Evolutionary conservation across 169 alveolate species (phyloP), one percentile per base, ranked within the genome.

Genomic region (Cryptosporidium meleagridis): DNA sequence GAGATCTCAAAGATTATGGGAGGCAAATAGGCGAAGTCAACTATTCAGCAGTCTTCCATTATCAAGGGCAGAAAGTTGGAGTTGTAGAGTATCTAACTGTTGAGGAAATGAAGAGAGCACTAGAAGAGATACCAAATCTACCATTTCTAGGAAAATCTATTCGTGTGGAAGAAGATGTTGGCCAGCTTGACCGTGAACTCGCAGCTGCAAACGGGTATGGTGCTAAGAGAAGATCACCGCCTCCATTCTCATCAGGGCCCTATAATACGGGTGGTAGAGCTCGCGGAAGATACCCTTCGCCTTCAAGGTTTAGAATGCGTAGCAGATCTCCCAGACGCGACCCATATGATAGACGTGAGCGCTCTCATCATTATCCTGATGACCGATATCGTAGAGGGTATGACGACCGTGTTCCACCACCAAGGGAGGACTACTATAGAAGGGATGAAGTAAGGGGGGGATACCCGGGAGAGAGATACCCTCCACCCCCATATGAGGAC

Each of bases 21-120:
- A 91, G 97, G 21, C 96, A 94, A 73, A 95, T 95, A 3, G 97
- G 97, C 1, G 96, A 93, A 45, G 97, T 95, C 0, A 92, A 87
- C 26, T 95, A 94, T 86, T 95, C 97, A 0, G 92, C 95, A 33
- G 92, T 95, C 59, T 80, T 95, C 55, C 92, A 92, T 1, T 91
- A 92, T 61, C 94, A 93, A 65, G 91, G 91, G 9, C 92, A 91
- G 55, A 85, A 94, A 51, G 94, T 85, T 73, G 97, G 97, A 2
- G 92, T 95, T 3, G 93, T 95, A 33, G 97, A 95, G 70, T 95
- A 89, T 86, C 69, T 93, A 26, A 92, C 92, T 62, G 93, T 92
- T 14, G 92, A 92, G 44, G 91, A 92, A 9, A 92, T 93, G 85
- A 93, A 91, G 62, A 91, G 89, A 21, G 97, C 97, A 7, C 72